phyloP scores from a whole-genome alignment of 768 basidiomycete species.

The Termitomyces heimii region DNA sequence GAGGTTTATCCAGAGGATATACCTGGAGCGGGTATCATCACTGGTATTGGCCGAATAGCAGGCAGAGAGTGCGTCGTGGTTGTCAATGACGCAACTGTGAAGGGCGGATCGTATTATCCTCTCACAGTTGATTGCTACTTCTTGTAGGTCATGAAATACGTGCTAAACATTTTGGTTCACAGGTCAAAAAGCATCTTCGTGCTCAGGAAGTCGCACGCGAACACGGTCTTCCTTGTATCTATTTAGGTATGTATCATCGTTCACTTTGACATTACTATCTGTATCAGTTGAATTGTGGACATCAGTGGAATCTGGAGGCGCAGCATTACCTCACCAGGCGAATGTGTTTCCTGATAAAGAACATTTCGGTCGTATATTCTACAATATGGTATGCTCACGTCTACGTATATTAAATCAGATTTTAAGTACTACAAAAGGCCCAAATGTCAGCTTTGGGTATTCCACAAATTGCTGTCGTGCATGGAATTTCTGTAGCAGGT shows the following conservation, averaged over 20 bases:
- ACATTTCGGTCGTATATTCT: slow-evolving; percentile 95
- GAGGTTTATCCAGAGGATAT: slow-evolving; percentile 79
- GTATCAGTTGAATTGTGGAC: neutral
- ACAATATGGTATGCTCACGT: slow-evolving; percentile 71
- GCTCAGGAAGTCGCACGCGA: slow-evolving; percentile 95
- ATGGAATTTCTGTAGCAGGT: slow-evolving; percentile 93
- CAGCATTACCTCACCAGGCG: slow-evolving; percentile 88
- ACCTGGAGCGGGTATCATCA: slow-evolving; percentile 88
- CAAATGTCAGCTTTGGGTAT: slow-evolving; percentile 92
- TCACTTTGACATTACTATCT: neutral
- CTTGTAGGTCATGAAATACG: neutral
- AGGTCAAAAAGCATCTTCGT: slow-evolving; percentile 94
- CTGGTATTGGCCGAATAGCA: slow-evolving; percentile 74
- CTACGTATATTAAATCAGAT: neutral
- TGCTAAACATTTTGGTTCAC: neutral
- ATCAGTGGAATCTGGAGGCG: slow-evolving; percentile 89
- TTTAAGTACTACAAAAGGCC: slow-evolving; percentile 39
- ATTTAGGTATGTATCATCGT: slow-evolving; percentile 59
- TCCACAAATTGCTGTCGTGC: slow-evolving; percentile 89
- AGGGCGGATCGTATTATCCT: slow-evolving; percentile 90
- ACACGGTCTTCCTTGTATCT: slow-evolving; percentile 85
- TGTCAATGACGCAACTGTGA: slow-evolving; percentile 93
- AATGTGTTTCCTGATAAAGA: slow-evolving; percentile 95
- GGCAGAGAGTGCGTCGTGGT: slow-evolving; percentile 85
- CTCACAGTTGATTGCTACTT: slow-evolving; percentile 48